Percentiles rank a stretch among this genome's conserved stretches.
phyloP scores from a whole-genome alignment of 768 basidiomycete genomes.

The Grammothele lineata region DNA sequence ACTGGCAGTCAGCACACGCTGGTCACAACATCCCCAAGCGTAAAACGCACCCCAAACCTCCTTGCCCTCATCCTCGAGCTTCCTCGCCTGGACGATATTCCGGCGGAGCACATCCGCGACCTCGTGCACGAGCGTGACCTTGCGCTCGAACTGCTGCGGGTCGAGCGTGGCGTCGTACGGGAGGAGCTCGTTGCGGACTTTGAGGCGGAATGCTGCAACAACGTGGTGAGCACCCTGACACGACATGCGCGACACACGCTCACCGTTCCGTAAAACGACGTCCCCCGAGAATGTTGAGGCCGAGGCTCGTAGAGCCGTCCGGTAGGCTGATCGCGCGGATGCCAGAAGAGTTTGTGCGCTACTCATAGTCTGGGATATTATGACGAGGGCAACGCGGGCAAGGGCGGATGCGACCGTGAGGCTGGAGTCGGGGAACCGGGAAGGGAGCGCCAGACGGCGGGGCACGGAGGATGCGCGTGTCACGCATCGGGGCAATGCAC shows the following conservation, averaged over 20 bases:
- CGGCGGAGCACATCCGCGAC: conserved; percentile 68
- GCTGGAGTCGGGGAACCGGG: not conserved
- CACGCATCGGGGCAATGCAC: conserved; percentile 10
- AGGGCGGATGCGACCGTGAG: not conserved
- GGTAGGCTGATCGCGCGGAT: conserved; percentile 70
- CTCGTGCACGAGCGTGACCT: conserved; percentile 59
- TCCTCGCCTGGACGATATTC: conserved; percentile 83
- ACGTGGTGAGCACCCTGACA: conserved; percentile 9
- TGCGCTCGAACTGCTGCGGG: conserved; percentile 45
- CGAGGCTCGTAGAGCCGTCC: conserved; percentile 65
- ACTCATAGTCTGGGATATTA: conserved; percentile 19
- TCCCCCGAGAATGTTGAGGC: conserved; percentile 60
- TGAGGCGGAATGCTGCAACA: conserved; percentile 60
- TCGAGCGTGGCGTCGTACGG: conserved; percentile 40
- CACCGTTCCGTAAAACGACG: conserved; percentile 25
- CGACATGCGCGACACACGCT: conserved; percentile 12
- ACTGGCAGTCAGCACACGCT: not conserved
- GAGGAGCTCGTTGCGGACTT: conserved; percentile 60
- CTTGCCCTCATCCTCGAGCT: conserved; percentile 34
- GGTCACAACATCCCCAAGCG: not conserved
- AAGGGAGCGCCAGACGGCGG: not conserved
- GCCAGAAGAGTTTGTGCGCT: conserved; percentile 41
- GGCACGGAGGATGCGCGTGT: conserved; percentile 10
- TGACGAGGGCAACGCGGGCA: not conserved
- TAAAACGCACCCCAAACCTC: conserved; percentile 56